Conservation (phyloP, 2,329 filamentous ascomycete genomes). For the Xylaria sp. region DNA sequence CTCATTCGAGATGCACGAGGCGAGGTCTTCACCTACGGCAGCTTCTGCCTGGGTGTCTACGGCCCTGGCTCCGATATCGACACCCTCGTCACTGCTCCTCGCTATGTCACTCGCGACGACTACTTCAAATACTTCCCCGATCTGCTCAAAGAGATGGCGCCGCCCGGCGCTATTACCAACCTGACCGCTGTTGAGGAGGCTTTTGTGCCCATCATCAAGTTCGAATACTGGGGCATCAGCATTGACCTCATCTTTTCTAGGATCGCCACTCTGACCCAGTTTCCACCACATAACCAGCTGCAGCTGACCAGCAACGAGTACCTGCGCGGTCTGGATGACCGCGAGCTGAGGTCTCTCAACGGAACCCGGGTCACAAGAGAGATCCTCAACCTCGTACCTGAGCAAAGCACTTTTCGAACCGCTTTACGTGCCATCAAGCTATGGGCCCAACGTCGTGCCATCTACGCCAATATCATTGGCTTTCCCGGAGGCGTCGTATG, state of each 20-base stretch:
- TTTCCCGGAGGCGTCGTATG: slow-evolving; percentile 97
- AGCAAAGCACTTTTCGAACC: slow-evolving; percentile 87
- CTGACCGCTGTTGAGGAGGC: slow-evolving; percentile 88
- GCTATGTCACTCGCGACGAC: slow-evolving; percentile 87
- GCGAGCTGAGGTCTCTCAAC: slow-evolving; percentile 88
- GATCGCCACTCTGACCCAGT: slow-evolving; percentile 74
- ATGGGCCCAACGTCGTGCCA: slow-evolving; percentile 91
- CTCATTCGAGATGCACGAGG: slow-evolving; percentile 87
- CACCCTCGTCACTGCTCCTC: slow-evolving; percentile 90
- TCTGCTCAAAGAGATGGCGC: slow-evolving; percentile 79
- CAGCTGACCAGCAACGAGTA: slow-evolving; percentile 85
- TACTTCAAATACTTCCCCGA: slow-evolving; percentile 93
- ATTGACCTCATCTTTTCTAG: slow-evolving; percentile 94
- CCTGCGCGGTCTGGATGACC: slow-evolving; percentile 85
- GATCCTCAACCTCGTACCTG: slow-evolving; percentile 87
- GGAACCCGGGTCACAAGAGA: slow-evolving; percentile 95
- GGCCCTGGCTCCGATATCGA: slow-evolving; percentile 98
- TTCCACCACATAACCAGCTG: slow-evolving; percentile 74
- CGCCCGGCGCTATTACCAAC: slow-evolving; percentile 82
- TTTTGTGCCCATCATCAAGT: slow-evolving; percentile 97
- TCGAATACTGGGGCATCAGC: slow-evolving; percentile 89
- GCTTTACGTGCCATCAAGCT: slow-evolving; percentile 93
- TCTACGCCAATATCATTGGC: slow-evolving; percentile 96
- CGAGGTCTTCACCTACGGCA: slow-evolving; percentile 95
- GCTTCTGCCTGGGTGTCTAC: slow-evolving; percentile 92